Evolutionary conservation across 495 filamentous ascomycete species (phyloP).

Genomic region (Penicillium fimorum): DNA sequence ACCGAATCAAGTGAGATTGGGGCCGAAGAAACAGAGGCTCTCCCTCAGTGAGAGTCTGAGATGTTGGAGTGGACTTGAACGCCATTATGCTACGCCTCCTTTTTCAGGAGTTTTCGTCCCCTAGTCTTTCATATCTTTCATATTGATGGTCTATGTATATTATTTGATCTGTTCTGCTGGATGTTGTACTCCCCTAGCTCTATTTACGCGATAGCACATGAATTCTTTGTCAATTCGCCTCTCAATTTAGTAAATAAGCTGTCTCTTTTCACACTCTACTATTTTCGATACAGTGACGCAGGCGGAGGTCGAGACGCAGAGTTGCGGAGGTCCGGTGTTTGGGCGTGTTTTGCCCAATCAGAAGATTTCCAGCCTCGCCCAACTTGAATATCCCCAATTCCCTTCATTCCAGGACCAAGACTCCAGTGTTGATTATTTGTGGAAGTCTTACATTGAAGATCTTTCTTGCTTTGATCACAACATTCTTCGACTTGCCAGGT

Average conservation of each 20-base stretch:
- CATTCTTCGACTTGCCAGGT: constrained; percentile 8
- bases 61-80: neutral
- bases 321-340: constrained; percentile 19
- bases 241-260: neutral
- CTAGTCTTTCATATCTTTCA: neutral
- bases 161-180: constrained; percentile 28
- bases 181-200: constrained; percentile 28
- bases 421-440: neutral
- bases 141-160: constrained; percentile 35
- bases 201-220: constrained; percentile 17
- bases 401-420: constrained; percentile 12
- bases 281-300: constrained; percentile 2
- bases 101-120: constrained; percentile 8
- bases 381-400: constrained; percentile 15
- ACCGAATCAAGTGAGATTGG: constrained; percentile 3
- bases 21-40: constrained; percentile 1
- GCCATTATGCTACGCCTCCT: constrained; percentile 4
- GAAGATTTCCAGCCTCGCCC: constrained; percentile 24
- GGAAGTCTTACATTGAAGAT: neutral
- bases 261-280: neutral
- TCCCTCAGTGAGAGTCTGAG: neutral
- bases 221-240: constrained; percentile 1
- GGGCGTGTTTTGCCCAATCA: constrained; percentile 26
- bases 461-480: constrained; percentile 5
- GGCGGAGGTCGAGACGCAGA: constrained; percentile 8